Evolutionary conservation across 148 eudicot species (phyloP).

Genomic region (Vaccinium darrowii): DNA sequence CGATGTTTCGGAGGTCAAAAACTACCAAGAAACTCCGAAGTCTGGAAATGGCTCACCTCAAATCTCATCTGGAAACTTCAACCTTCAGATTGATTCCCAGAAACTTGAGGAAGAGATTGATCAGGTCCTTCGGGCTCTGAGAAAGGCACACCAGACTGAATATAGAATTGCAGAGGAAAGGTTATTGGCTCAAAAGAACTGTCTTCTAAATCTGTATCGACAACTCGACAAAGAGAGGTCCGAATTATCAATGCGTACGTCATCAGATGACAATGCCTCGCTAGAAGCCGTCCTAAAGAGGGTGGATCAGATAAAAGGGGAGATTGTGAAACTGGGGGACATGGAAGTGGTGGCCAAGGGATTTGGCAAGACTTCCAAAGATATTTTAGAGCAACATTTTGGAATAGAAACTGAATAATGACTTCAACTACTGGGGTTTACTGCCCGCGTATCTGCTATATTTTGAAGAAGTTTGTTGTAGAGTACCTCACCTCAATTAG

Average conservation of each 20-base stretch:
- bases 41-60: conserved; percentile 20
- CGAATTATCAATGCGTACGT: conserved; percentile 29
- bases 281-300: conserved; percentile 33
- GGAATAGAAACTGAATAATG: conserved; percentile 41
- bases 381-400: conserved; percentile 55
- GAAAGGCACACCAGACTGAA: conserved; percentile 62
- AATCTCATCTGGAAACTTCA: conserved; percentile 22
- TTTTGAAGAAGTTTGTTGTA: not conserved
- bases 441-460: not conserved
- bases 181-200: conserved; percentile 59
- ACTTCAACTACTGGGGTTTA: not conserved
- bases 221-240: conserved; percentile 45
- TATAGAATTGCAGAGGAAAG: conserved; percentile 51
- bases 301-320: conserved; percentile 51
- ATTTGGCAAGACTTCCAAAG: conserved; percentile 57
- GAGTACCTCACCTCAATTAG: not conserved
- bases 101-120: conserved; percentile 57
- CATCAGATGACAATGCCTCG: conserved; percentile 34
- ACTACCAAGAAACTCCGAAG: conserved; percentile 12
- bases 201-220: conserved; percentile 46
- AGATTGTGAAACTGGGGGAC: conserved; percentile 47
- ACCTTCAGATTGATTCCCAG: conserved; percentile 37
- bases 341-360: conserved; percentile 74
- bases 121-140: conserved; percentile 52
- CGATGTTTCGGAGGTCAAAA: conserved; percentile 14